Evolutionary conservation across 2,329 filamentous ascomycete species (phyloP).

Genomic region (Blastomyces percursus): DNA sequence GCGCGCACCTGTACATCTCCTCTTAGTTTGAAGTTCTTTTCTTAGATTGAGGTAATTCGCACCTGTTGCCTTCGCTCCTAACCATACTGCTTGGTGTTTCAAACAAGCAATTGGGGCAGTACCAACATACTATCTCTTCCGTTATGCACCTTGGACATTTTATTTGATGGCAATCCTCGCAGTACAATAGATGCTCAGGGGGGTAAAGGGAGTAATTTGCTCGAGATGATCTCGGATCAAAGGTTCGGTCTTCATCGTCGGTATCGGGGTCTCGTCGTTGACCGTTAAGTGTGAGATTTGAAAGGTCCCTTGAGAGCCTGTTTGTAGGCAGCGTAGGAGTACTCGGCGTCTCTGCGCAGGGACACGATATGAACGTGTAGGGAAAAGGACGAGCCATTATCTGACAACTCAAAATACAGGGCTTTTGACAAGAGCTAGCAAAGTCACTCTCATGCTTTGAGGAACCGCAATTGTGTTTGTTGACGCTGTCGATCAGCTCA

Average conservation of each 20-base stretch:
- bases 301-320: constrained; percentile 15
- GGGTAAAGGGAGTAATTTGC: constrained; percentile 90
- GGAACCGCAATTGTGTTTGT: background rate
- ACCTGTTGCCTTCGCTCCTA: constrained; percentile 88
- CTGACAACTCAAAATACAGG: background rate
- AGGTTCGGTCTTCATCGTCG: constrained; percentile 65
- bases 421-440: background rate
- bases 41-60: constrained; percentile 22
- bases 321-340: constrained; percentile 7
- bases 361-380: constrained; percentile 18
- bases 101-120: constrained; percentile 89
- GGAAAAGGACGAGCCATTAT: constrained; percentile 19
- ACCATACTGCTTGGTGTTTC: constrained; percentile 90
- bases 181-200: constrained; percentile 87
- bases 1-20: constrained; percentile 58
- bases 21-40: background rate
- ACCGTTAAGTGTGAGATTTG: constrained; percentile 10
- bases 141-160: constrained; percentile 83
- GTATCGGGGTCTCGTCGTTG: constrained; percentile 29
- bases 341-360: constrained; percentile 13
- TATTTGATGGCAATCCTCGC: constrained; percentile 94
- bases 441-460: constrained; percentile 2
- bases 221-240: constrained; percentile 73
- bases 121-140: constrained; percentile 92
- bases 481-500: background rate